Evolutionary conservation across 1,284 basidiomycete species (phyloP), one percentile per base, ranked within the genome.

Genomic region (Ceratobasidium sp.): DNA sequence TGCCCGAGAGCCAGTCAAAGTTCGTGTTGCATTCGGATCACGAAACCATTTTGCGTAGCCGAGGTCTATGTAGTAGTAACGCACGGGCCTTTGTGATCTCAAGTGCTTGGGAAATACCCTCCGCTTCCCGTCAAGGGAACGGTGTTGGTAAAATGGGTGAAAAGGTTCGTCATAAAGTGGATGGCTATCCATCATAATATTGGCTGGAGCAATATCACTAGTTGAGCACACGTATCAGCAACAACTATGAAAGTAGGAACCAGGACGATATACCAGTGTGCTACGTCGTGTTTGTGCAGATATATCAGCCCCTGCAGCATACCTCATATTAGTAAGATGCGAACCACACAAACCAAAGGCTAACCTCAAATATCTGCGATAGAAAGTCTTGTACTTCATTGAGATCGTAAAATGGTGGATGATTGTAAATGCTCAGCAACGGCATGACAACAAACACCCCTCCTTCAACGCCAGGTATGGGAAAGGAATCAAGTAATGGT

Each of bases 361-460:
- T 52, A 8, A 59, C 57, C 21, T 59, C 38, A n/a, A 55, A 55
- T 30, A 55, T 6, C 28, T 55, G 52, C 16, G 16, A 26, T 26
- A 55, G 14, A 32, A 55, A 55, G 7, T 55, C 28, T 6, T 55
- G 52, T 26, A 55, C 30, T 28, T 55, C 52, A 28, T 16, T 26
- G 21, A 55, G 28, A 11, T 23, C 21, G 52, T 4, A n/a, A 32
- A 55, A 55, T 16, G 52, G 52, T 26, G 52, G 52, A 16, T 54
- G 16, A 52, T 52, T 23, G 59, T 63, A 63, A 23, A 23, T 18
- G 8, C 18, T 46, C 4, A 63, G 59, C 6, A 44, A 28, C 28
- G 59, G 59, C 59, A 63, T 63, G 21, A 63, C 28, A 47, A 9
- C 44, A n/a, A 63, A 63, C 32, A 38, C 28, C 43, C 59, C 59